Evolutionary conservation across 164 flowering plant genomes (phyloP).

Genomic region (Warburgia ugandensis): DNA sequence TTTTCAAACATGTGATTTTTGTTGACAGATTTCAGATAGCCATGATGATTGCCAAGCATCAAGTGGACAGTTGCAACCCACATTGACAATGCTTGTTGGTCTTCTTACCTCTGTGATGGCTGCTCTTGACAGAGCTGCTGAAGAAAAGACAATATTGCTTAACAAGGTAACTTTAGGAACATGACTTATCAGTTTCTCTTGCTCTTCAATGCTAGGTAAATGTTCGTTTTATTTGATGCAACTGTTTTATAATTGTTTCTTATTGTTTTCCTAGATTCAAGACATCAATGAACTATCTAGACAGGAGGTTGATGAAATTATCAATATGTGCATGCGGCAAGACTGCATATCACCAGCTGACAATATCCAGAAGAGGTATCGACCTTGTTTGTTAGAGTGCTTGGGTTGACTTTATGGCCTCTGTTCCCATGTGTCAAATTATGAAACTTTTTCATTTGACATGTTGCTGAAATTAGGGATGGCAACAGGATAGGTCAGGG

Average conservation of each 20-base stretch:
- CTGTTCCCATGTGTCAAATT: no score
- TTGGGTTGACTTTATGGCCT: background rate
- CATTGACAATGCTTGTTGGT: slow-evolving; percentile 42
- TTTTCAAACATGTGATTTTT: slow-evolving; percentile 4
- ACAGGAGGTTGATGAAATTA: slow-evolving; percentile 90
- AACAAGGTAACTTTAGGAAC: slow-evolving; percentile 45
- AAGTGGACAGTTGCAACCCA: slow-evolving; percentile 47
- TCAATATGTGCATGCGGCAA: slow-evolving; percentile 40
- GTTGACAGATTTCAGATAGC: slow-evolving; percentile 49
- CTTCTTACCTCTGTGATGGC: slow-evolving; percentile 46
- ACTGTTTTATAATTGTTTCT: background rate
- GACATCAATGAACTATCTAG: slow-evolving; percentile 93
- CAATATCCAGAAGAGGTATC: slow-evolving; percentile 70
- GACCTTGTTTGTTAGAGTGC: background rate
- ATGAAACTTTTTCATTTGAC: no score
- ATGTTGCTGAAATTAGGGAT: no score
- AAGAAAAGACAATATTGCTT: slow-evolving; percentile 68
- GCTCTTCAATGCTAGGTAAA: background rate
- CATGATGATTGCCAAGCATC: slow-evolving; percentile 26
- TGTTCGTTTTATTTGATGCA: background rate
- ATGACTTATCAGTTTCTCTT: background rate
- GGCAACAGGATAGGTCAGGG: no score
- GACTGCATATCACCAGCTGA: slow-evolving; percentile 58
- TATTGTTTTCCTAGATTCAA: slow-evolving; percentile 46
- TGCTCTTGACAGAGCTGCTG: slow-evolving; percentile 78